phyloP scores from a whole-genome alignment of 176 grass and related monocot species.

The Hordeum marinum region DNA sequence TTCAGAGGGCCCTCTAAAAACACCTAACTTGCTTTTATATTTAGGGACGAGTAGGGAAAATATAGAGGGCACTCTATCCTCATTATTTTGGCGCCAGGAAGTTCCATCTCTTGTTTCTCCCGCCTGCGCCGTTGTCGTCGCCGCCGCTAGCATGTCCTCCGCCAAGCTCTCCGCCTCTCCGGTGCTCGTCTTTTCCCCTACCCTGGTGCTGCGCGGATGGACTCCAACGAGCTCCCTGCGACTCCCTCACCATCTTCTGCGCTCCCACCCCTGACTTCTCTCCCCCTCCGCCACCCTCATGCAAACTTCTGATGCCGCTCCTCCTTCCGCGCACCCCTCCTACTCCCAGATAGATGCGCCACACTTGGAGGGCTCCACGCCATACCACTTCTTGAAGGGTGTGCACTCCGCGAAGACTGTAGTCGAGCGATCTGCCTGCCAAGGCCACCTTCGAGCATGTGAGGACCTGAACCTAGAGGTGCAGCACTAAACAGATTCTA shows the following conservation, averaged over 20 bases:
- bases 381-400: background rate
- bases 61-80: background rate
- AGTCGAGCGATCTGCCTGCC: background rate
- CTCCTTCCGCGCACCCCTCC: background rate
- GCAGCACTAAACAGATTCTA: background rate
- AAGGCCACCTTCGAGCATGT: background rate
- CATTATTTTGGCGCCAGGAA: too few species aligned
- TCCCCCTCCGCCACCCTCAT: background rate
- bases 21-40: background rate
- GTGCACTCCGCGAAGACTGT: background rate
- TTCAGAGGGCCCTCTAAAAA: background rate
- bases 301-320: background rate
- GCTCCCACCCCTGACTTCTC: background rate
- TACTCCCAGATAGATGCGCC: background rate
- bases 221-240: background rate
- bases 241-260: background rate
- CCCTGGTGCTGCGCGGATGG: background rate
- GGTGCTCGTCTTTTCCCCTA: background rate
- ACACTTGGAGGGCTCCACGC: background rate
- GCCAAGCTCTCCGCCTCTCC: too few species aligned
- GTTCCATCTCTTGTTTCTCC: background rate
- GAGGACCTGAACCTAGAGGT: background rate
- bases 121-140: background rate
- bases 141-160: background rate
- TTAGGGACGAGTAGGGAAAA: background rate